phyloP scores from a whole-genome alignment of 495 filamentous ascomycete species.

The Aspergillus homomorphus region DNA sequence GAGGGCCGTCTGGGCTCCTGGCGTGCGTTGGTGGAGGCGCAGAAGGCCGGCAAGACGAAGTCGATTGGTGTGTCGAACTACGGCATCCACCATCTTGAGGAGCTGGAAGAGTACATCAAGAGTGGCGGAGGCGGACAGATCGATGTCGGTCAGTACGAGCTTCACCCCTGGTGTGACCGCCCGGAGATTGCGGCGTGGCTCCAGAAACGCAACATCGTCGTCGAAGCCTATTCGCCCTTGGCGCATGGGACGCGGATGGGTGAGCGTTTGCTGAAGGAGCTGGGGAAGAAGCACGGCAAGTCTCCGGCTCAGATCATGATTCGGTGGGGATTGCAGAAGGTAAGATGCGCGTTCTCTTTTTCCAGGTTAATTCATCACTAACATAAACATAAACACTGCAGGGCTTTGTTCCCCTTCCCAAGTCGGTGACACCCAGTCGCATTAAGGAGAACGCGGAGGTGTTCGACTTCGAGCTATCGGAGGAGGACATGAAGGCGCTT shows the following conservation, averaged over 20 bases:
- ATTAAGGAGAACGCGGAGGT: constrained; percentile 71
- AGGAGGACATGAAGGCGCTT: constrained; percentile 55
- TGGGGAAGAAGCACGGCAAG: constrained; percentile 71
- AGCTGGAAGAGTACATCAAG: constrained; percentile 69
- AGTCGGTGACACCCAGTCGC: constrained; percentile 54
- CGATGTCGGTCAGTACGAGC: constrained; percentile 80
- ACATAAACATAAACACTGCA: constrained; percentile 12
- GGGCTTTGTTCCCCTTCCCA: constrained; percentile 63
- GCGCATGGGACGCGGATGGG: constrained; percentile 61
- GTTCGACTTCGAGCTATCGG: constrained; percentile 75
- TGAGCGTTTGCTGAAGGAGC: constrained; percentile 53
- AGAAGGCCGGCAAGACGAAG: constrained; percentile 45
- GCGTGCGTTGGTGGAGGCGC: constrained; percentile 52
- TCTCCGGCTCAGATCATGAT: constrained; percentile 75
- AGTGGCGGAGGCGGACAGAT: constrained; percentile 70
- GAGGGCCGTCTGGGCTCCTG: constrained; percentile 45
- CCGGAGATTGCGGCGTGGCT: constrained; percentile 77
- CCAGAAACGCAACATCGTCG: constrained; percentile 58
- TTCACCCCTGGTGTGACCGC: constrained; percentile 81
- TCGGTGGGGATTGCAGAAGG: constrained; percentile 80
- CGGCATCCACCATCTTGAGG: constrained; percentile 54
- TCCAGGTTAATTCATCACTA: not conserved
- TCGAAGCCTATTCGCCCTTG: constrained; percentile 80
- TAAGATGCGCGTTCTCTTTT: constrained; percentile 12
- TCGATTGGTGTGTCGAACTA: constrained; percentile 57